Evolutionary conservation across 108 stramenopile species (phyloP).

Genomic region (Cyclostephanos invisitatus): DNA sequence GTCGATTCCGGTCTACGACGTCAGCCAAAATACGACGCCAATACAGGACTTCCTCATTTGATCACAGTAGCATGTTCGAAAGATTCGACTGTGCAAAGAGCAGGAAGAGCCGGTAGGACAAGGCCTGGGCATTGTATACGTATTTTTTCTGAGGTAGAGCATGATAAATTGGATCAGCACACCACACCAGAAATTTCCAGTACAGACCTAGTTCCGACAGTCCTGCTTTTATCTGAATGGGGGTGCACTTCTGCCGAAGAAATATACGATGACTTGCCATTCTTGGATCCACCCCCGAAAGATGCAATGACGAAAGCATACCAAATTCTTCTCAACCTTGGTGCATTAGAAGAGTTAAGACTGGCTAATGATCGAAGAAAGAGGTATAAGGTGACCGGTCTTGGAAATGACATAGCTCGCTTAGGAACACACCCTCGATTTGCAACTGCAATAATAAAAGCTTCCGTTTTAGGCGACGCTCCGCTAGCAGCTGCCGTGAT

Average conservation of each 20-base stretch:
- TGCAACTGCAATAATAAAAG: slow-evolving; percentile 55
- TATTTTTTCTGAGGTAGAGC: slow-evolving; percentile 68
- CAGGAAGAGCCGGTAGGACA: slow-evolving; percentile 87
- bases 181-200: slow-evolving; percentile 72
- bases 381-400: slow-evolving; percentile 52
- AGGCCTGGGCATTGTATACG: slow-evolving; percentile 80
- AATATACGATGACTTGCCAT: slow-evolving; percentile 70
- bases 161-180: slow-evolving; percentile 37
- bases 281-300: slow-evolving; percentile 71
- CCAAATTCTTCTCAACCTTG: slow-evolving; percentile 55
- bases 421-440: slow-evolving; percentile 82
- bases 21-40: slow-evolving; percentile 69
- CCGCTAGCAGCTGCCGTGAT: slow-evolving; percentile 52
- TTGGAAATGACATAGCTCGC: slow-evolving; percentile 57
- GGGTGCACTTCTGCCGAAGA: slow-evolving; percentile 66
- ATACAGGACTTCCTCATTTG: slow-evolving; percentile 72
- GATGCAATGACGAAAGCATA: slow-evolving; percentile 59
- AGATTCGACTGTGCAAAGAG: slow-evolving; percentile 77
- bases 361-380: slow-evolving; percentile 48
- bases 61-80: slow-evolving; percentile 62
- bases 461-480: slow-evolving; percentile 13
- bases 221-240: slow-evolving; percentile 77
- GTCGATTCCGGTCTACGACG: slow-evolving; percentile 80
- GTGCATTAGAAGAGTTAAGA: slow-evolving; percentile 53
- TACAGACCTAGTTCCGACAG: slow-evolving; percentile 70